Conservation (phyloP, 1,284 basidiomycete genomes). For the Wallemia ichthyophaga region DNA sequence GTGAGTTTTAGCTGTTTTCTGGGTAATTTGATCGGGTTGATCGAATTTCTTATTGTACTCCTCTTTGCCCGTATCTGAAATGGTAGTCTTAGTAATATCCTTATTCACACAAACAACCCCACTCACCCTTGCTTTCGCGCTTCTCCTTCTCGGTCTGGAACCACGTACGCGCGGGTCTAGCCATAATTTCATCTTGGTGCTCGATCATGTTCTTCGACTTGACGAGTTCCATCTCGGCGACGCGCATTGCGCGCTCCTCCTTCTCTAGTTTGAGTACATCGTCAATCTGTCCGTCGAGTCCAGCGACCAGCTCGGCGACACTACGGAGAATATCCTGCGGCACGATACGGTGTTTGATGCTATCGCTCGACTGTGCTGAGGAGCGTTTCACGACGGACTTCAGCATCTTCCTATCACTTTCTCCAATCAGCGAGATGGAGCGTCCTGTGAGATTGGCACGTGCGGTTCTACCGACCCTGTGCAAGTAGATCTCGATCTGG, state of each 20-base stretch:
- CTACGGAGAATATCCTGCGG: slow-evolving; percentile 44
- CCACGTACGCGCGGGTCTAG: slow-evolving; percentile 83
- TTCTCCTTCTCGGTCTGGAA: slow-evolving; percentile 80
- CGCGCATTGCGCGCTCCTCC: slow-evolving; percentile 67
- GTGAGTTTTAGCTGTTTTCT: slow-evolving; percentile 8
- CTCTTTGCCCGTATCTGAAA: slow-evolving; percentile 34
- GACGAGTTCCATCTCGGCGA: slow-evolving; percentile 81
- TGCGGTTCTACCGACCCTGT: slow-evolving; percentile 86
- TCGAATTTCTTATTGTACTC: slow-evolving; percentile 31
- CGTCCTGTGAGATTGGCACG: slow-evolving; percentile 75
- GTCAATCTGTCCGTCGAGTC: slow-evolving; percentile 45
- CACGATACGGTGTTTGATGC: slow-evolving; percentile 66
- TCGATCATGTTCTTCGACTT: slow-evolving; percentile 92
- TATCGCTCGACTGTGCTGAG: slow-evolving; percentile 27
- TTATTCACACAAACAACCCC: background rate
- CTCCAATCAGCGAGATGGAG: slow-evolving; percentile 87
- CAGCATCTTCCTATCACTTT: slow-evolving; percentile 81
- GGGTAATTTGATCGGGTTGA: slow-evolving; percentile 14
- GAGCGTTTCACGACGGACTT: slow-evolving; percentile 83
- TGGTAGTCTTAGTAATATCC: background rate
- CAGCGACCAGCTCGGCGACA: slow-evolving; percentile 38
- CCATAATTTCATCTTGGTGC: slow-evolving; percentile 78
- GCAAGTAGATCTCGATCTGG: slow-evolving; percentile 73
- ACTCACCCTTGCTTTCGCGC: slow-evolving; percentile 38
- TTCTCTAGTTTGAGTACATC: slow-evolving; percentile 71